Base-by-base conservation (phyloP, 1,284 basidiomycete species). In the Rhodotorula mucilaginosa region DNA sequence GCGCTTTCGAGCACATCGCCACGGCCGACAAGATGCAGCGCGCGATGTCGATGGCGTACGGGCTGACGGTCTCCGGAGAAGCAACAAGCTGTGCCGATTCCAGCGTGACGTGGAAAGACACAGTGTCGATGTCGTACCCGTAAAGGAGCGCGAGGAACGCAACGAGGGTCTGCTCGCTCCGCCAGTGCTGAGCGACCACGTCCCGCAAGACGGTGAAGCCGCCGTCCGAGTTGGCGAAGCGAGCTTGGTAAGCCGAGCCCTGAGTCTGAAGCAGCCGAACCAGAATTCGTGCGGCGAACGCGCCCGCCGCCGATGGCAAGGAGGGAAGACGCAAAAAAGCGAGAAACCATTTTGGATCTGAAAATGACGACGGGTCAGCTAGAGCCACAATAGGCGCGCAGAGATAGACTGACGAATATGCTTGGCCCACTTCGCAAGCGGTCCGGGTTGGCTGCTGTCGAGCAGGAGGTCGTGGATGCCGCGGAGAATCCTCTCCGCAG, bases 231-330 rank as follows among this genome's bases (percentile, higher is more conserved):
- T 72, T 72, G 31, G 44, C 47, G 65, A 72, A 72, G 51, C 64
- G 64, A 49, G 65, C 52, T 48, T 49, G 34, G 52, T 62, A 70
- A 3, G 61, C 61, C 8, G 48, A 26, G 3, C 71, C 65, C 23
- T 72, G 71, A 6, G 71, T 60, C 44, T 70, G 71, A 15, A 72
- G 61, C 7, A 72, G 61, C 19, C 71, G 63, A 39, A 70, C 71
- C 29, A 72, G 65, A 61, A 72, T 70, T 8, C 71, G 71, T 1
- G 67, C 31, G 48, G 56, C 48, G 34, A 70, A 61, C 21, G 70
- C 71, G 13, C 62, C 64, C 19, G 71, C 68, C 29, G 67, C 54
- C 4, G 71, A 61, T 8, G 68, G 71, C 5, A 68, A 54, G 12
- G n/a, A 16, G 8, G n/a, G 61, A 47, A 70, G 64, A 31, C 67